Percentiles rank a stretch among this genome's conserved stretches.
Conservation (phyloP, 257 asterid genomes). For the Galeopsis tetrahit region DNA sequence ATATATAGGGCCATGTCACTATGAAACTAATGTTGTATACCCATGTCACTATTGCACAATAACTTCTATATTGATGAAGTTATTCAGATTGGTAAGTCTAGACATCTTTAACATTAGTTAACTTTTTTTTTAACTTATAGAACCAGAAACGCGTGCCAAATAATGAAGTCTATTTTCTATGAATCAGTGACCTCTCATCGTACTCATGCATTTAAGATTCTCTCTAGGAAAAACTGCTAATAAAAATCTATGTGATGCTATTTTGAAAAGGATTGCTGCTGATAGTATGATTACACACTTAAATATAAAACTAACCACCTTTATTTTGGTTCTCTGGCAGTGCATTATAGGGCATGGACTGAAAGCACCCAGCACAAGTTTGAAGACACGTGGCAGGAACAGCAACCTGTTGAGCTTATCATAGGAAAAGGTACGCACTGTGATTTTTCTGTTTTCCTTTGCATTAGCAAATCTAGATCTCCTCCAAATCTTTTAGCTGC, state of each 20-base stretch:
- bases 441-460: constrained; percentile 19
- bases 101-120: neutral
- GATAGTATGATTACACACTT: neutral
- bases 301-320: constrained; percentile 18
- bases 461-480: constrained; percentile 13
- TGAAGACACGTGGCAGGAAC: constrained; percentile 98
- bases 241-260: neutral
- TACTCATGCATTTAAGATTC: constrained; percentile 9
- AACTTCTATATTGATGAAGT: constrained; percentile 11
- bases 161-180: constrained; percentile 2
- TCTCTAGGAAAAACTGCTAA: constrained; percentile 1
- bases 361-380: constrained; percentile 89
- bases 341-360: constrained; percentile 95
- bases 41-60: constrained; percentile 20
- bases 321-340: constrained; percentile 39
- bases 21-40: neutral
- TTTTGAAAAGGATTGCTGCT: constrained; percentile 13
- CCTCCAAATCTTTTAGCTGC: constrained; percentile 14
- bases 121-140: neutral
- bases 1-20: too few species aligned
- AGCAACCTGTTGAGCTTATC: constrained; percentile 86
- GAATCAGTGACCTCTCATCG: constrained; percentile 18
- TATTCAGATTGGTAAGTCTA: constrained; percentile 16
- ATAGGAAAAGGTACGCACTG: constrained; percentile 81
- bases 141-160: neutral